These are phyloP conservation scores for Exserohilum turcica DNA, from an alignment of 2,329 filamentous ascomycete genomes.

Conservation along the genomic window DNA sequence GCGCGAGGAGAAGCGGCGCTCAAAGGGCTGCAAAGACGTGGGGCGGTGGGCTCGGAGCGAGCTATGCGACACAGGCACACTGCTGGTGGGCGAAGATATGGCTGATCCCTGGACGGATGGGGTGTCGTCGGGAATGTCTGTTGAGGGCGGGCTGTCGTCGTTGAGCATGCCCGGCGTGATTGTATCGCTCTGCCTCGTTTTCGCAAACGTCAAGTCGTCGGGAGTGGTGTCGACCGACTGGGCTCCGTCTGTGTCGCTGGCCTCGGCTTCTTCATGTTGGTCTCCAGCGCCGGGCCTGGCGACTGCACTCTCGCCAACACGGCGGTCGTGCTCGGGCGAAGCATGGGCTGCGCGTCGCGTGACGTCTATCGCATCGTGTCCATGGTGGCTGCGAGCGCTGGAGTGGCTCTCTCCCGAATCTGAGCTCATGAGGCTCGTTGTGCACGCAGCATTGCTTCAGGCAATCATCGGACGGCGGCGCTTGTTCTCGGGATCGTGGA, in stretches of 20 bases:
- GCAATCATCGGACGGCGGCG: constrained; percentile 21
- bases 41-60: constrained; percentile 75
- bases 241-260: constrained; percentile 27
- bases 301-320: constrained; percentile 8
- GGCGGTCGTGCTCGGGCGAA: not conserved
- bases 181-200: constrained; percentile 24
- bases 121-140: constrained; percentile 81
- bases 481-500: not conserved
- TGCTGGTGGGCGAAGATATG: constrained; percentile 71
- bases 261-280: constrained; percentile 18
- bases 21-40: constrained; percentile 88
- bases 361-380: constrained; percentile 40
- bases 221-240: constrained; percentile 25
- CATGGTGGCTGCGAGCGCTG: constrained; percentile 58
- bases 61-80: constrained; percentile 70
- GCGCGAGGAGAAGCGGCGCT: constrained; percentile 89
- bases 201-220: constrained; percentile 43
- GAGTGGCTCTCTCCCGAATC: constrained; percentile 66
- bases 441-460: constrained; percentile 59
- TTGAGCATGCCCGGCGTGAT: constrained; percentile 18
- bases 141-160: constrained; percentile 69
- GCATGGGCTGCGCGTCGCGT: constrained; percentile 42
- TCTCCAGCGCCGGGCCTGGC: constrained; percentile 17
- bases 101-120: constrained; percentile 74
- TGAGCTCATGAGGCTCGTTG: constrained; percentile 69